A percentile compares a stretch with the other conserved stretches of the same genome.
Evolutionary conservation across 2,329 filamentous ascomycete species (phyloP).

Genomic region (Endocalyx cinctus): DNA sequence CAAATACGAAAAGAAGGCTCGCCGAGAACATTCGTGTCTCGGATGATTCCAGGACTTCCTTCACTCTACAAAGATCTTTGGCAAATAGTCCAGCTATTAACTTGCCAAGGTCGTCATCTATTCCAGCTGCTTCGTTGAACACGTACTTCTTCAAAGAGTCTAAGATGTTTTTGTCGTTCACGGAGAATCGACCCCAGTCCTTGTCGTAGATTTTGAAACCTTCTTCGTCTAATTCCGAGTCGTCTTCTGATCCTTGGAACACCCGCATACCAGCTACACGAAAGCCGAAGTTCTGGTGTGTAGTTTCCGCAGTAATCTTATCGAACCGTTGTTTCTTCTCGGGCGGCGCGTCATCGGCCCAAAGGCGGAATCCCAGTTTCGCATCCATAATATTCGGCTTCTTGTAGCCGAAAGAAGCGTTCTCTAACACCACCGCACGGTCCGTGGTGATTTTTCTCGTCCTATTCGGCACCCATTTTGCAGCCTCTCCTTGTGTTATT

Average conservation of each 20-base stretch:
- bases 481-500: too few relatives aligned
- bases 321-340: constrained; percentile 59
- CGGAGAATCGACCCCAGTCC: constrained; percentile 51
- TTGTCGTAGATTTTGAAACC: constrained; percentile 59
- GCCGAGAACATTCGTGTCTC: constrained; percentile 62
- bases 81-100: constrained; percentile 51
- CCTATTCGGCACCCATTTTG: constrained; percentile 44
- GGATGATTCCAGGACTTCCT: constrained; percentile 48
- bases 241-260: constrained; percentile 52
- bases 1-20: constrained; percentile 59
- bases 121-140: constrained; percentile 53
- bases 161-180: constrained; percentile 50
- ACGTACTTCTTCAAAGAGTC: constrained; percentile 53
- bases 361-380: constrained; percentile 82
- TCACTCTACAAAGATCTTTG: constrained; percentile 47
- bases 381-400: constrained; percentile 88
- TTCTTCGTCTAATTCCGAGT: constrained; percentile 46
- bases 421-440: constrained; percentile 77
- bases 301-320: constrained; percentile 54
- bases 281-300: constrained; percentile 57
- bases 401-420: constrained; percentile 74
- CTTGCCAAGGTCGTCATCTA: constrained; percentile 54
- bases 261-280: constrained; percentile 63
- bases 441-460: constrained; percentile 67
- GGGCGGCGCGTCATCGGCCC: constrained; percentile 66